Evolutionary conservation across 164 flowering plant species (phyloP), one percentile per base, ranked within the genome.

Genomic region (Magnolia changhungtana): DNA sequence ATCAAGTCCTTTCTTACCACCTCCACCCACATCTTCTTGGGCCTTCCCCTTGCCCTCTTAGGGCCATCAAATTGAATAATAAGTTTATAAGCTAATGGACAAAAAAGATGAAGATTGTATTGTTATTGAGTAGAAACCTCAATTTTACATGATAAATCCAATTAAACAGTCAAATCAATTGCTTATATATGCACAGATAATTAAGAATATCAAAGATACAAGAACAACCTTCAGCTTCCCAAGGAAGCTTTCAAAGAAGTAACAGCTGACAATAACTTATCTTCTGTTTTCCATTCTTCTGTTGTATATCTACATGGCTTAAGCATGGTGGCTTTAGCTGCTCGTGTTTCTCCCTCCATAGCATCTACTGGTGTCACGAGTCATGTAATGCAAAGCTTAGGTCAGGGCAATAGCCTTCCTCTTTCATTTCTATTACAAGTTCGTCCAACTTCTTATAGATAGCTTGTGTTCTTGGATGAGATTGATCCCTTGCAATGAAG

Each of bases 371-470:
- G 45, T 37, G 23, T 69, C 29, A 69, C 69, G 3, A 76, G 9
- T 69, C 73, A 49, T 58, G 59, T 2, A 61, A 20, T 45, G 31
- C 73, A 31, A 45, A 13, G 67, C 67, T 65, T 50, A 52, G 55
- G 72, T 77, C 49, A 50, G 75, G 78, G 31, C 49, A 29, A 66
- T 79, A 79, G 16, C 78, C 81, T 69, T 55, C 78, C 72, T 75
- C 78, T 79, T 72, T 75, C 78, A 79, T 75, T 72, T 65, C 78
- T 63, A 16, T 52, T 7, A 79, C 7, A 29, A 79, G 78, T 55
- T 72, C 50, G 24, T 75, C 72, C 75, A 75, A 66, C 45, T 23
- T 58, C 16, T 21, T 31, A 70, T 75, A 79, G 58, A 79, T 79
- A 2, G 67, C 75, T 52, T 64, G 24, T 58, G 71, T 45, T 24